phyloP scores from a whole-genome alignment of 176 grass and related monocot species.

The Bonia amplexicaulis region DNA sequence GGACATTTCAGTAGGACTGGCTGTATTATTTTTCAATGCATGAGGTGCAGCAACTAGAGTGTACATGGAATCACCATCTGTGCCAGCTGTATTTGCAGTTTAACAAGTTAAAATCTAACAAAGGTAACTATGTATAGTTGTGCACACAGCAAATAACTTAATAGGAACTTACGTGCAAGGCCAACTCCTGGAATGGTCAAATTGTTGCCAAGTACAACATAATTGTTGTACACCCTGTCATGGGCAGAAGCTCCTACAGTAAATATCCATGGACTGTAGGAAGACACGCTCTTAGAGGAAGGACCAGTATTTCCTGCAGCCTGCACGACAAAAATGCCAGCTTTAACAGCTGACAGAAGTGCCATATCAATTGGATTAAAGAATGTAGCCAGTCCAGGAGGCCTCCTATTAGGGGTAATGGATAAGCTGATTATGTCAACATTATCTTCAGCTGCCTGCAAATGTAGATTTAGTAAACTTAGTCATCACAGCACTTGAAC shows the following conservation, averaged over 20 bases:
- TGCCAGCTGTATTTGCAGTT: conserved; percentile 76
- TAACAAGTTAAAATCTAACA: conserved; percentile 7
- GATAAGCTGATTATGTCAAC: conserved; percentile 96
- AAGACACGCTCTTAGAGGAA: conserved; percentile 84
- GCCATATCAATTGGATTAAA: conserved; percentile 99
- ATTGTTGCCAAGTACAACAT: conserved; percentile 87
- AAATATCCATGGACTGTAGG: conserved; percentile 97
- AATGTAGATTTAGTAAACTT: conserved; percentile 19
- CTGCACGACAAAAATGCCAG: conserved; percentile 96
- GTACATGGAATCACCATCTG: conserved; percentile 74
- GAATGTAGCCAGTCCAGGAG: conserved; percentile 84
- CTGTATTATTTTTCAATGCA: conserved; percentile 62
- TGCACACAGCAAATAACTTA: conserved; percentile 7
- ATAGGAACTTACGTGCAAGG: conserved; percentile 80
- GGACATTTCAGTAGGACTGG: conserved; percentile 57
- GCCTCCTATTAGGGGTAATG: conserved; percentile 92
- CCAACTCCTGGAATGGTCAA: conserved; percentile 84
- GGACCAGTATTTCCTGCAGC: conserved; percentile 97
- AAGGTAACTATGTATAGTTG: background rate
- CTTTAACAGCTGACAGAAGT: conserved; percentile 75
- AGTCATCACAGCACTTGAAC: conserved; percentile 4
- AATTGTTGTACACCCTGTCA: conserved; percentile 88
- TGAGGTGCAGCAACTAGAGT: conserved; percentile 76
- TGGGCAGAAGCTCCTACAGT: conserved; percentile 92
- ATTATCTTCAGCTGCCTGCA: conserved; percentile 91